A percentile compares a stretch with the other conserved stretches of the same genome.
These are phyloP conservation scores for Lasiosphaeria miniovina DNA, from an alignment of 495 filamentous ascomycete genomes.

Conservation along the genomic window DNA sequence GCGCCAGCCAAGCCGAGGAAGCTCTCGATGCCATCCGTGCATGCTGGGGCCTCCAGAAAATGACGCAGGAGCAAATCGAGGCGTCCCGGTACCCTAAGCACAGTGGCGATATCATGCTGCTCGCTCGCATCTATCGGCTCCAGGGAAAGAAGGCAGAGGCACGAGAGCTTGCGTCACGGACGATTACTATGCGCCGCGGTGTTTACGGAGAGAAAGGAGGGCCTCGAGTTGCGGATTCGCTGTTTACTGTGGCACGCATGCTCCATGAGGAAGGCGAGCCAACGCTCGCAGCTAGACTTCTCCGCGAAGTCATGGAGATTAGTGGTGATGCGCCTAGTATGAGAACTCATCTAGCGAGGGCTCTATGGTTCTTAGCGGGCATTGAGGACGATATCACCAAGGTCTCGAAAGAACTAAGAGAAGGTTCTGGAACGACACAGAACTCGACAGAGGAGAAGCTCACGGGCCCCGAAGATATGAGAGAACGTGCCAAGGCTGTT, in stretches of 20 bases:
- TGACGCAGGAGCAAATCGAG: slow-evolving; percentile 11
- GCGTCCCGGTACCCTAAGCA: slow-evolving; percentile 18
- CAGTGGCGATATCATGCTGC: slow-evolving; percentile 22
- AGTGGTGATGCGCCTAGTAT: slow-evolving; percentile 14
- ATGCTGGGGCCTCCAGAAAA: slow-evolving; percentile 5
- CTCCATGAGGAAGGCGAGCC: slow-evolving; percentile 7
- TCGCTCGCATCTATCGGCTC: slow-evolving; percentile 10
- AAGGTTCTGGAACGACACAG: not conserved
- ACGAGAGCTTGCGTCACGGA: slow-evolving; percentile 5
- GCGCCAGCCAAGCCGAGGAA: slow-evolving; percentile 7
- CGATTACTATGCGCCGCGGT: slow-evolving; percentile 8
- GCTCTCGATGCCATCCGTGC: slow-evolving; percentile 10
- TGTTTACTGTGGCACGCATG: slow-evolving; percentile 15
- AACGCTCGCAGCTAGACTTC: slow-evolving; percentile 6
- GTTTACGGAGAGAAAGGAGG: slow-evolving; percentile 11
- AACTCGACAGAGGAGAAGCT: slow-evolving; percentile 6
- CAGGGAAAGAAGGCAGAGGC: slow-evolving; percentile 7
- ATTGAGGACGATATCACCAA: slow-evolving; percentile 17
- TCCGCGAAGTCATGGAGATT: slow-evolving; percentile 11
- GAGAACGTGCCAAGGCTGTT: slow-evolving; percentile 6
- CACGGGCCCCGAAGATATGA: not conserved
- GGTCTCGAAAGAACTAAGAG: not conserved
- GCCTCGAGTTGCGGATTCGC: slow-evolving; percentile 12
- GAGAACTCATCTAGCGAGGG: slow-evolving; percentile 16
- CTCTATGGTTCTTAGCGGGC: slow-evolving; percentile 13